Evolutionary conservation across 1,139 yeast species (phyloP), one percentile per base, ranked within the genome.

Genomic region (Kluyveromyces marxianus): DNA sequence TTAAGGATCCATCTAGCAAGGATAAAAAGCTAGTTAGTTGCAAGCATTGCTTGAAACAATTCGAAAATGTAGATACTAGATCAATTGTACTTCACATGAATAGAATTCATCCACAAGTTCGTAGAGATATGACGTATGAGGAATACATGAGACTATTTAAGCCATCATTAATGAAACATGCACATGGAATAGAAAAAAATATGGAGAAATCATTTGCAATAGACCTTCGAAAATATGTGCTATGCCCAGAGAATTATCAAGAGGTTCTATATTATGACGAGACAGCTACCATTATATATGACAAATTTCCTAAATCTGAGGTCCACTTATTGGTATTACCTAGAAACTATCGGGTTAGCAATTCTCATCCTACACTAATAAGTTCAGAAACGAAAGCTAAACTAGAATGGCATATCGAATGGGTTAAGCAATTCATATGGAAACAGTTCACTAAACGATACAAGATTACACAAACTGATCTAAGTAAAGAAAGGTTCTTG

Each of bases 301-400:
- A 86, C 59, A 61, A 61, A 41, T 86, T 68, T 58, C 88, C 92
- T 14, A 86, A 86, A 59, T 68, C 90, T 1, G 54, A 67, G 14
- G 67, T 77, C 27, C 95, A 86, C 59, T 72, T 73, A 50, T 66
- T 86, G 42, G 68, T 86, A 2, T 62, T 86, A 30, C 90, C 94
- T 1, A 67, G 81, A 48, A 67, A 70, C 44, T 48, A 50, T 0
- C 42, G 54, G 4, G 53, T 74, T 27, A 72, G 84, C 3, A 61
- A 54, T 25, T 48, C 55, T 24, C 77, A 75, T 50, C 95, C 95
- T 4, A 63, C 79, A 39, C 66, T 66, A 25, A 74, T 84, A 48
- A 55, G 64, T 3, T 63, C 69, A 24, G 54, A 57, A 1, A 63
- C 60, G 2, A 72, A 71, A 47, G 54, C 57, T 1, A 42, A 56